A percentile compares a stretch with the other conserved stretches of the same genome.
phyloP scores from a whole-genome alignment of 2,329 filamentous ascomycete genomes.

The Xylariaceae sp. region DNA sequence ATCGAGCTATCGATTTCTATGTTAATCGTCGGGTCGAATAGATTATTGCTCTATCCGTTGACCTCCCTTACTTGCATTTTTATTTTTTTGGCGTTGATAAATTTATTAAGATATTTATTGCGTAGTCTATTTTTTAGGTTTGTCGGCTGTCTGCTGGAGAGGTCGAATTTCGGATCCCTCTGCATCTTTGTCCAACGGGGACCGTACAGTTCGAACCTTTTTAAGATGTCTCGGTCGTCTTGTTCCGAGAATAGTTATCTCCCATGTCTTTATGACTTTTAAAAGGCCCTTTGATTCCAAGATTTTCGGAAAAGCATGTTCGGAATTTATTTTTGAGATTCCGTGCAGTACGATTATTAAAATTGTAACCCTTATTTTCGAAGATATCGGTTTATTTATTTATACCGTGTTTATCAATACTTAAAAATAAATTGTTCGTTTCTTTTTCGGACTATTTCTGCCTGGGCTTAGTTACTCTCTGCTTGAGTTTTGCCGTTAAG shows the following conservation, averaged over 20 bases:
- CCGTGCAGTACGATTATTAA: slow-evolving; percentile 58
- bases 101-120: slow-evolving; percentile 60
- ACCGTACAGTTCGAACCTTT: slow-evolving; percentile 57
- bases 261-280: slow-evolving; percentile 59
- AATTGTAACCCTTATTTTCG: slow-evolving; percentile 56
- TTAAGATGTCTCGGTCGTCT: slow-evolving; percentile 59
- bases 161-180: slow-evolving; percentile 53
- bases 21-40: slow-evolving; percentile 50
- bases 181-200: slow-evolving; percentile 65
- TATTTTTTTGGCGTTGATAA: slow-evolving; percentile 55
- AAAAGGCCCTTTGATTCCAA: slow-evolving; percentile 61
- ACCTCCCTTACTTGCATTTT: slow-evolving; percentile 44
- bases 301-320: slow-evolving; percentile 61
- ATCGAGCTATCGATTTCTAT: slow-evolving; percentile 47
- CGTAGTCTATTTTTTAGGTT: slow-evolving; percentile 60
- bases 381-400: slow-evolving; percentile 64
- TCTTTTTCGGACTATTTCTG: slow-evolving; percentile 64
- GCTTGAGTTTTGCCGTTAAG: slow-evolving; percentile 42
- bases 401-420: slow-evolving; percentile 59
- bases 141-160: slow-evolving; percentile 58
- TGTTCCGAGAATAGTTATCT: slow-evolving; percentile 58
- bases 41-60: slow-evolving; percentile 35
- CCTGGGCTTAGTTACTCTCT: slow-evolving; percentile 54
- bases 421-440: slow-evolving; percentile 58
- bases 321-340: slow-evolving; percentile 64